Conservation (phyloP, 331 rosid species). For the Quercus phellos region DNA sequence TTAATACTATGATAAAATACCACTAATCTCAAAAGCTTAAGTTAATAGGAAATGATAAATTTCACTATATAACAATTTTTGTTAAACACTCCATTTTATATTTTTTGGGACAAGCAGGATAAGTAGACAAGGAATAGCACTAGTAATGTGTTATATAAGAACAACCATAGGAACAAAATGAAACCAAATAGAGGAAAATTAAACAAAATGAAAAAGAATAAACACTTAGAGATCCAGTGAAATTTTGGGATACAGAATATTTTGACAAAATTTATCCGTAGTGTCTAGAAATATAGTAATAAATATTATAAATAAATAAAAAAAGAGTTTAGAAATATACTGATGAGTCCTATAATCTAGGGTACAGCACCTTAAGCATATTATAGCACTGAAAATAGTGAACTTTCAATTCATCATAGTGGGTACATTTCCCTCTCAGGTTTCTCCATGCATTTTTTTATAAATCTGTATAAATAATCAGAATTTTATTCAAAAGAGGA, state of each 20-base stretch:
- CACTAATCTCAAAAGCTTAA: too few relatives aligned
- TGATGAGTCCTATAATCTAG: not conserved
- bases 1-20: too few relatives aligned
- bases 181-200: too few relatives aligned
- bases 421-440: not conserved
- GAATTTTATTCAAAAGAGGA: too few relatives aligned
- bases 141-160: too few relatives aligned
- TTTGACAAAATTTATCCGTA: not conserved
- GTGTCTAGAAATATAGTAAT: not conserved
- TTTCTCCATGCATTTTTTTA: too few relatives aligned
- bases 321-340: not conserved
- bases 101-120: too few relatives aligned
- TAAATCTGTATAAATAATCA: too few relatives aligned
- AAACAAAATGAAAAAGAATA: not conserved
- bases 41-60: too few relatives aligned
- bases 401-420: not conserved
- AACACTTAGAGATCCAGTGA: constrained; percentile 1
- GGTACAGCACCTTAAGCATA: not conserved
- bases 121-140: too few relatives aligned
- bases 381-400: not conserved
- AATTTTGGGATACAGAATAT: not conserved
- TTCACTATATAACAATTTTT: too few relatives aligned
- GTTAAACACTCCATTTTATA: too few relatives aligned
- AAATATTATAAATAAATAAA: not conserved
- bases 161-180: not conserved